Base-by-base conservation (phyloP, 2,329 filamentous ascomycete species). In the Cladophialophora yegresii region DNA sequence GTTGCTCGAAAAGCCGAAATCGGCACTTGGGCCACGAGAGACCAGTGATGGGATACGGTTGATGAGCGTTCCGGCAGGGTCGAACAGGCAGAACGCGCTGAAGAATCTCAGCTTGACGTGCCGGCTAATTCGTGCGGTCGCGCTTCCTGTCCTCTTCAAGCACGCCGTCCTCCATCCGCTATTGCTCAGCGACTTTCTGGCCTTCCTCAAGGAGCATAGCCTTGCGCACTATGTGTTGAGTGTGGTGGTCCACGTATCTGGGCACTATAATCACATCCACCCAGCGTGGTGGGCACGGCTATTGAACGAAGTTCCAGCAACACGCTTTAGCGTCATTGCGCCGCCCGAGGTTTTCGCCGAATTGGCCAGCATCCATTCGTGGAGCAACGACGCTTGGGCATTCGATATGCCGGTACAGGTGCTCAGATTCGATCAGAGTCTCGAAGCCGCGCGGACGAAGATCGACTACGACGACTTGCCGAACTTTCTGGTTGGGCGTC, bases 361-460 rank as follows among this genome's bases (percentile, higher is more conserved):
- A 0, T 77, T 91, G 55, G 76, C 89, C 4, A 84, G 84, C 20
- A 83, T 83, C 4, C 80, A 79, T 63, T 78, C 89, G 30, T 82
- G 84, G 56, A 78, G 85, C 45, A 79, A 80, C 9, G 85, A 89
- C 71, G 78, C 79, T 4, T 89, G 87, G 86, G 83, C 83, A 26
- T 90, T 90, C 70, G 81, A 85, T 61, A 85, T 85, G 66, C 81
- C 82, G 6, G 83, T 84, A 59, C 88, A 91, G 69, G 81, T 88
- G 47, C 73, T 91, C 6, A 79, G 81, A 58, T 73, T 86, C 32
- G 70, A 77, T 32, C 73, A 70, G 23, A 62, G 70, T 7, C 33
- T 40, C 20, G 66, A 62, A 47, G 23, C 60, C 57, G 56, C 53
- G 33, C 61, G 58, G 47, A 28, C 51, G 36, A 9, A 60, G 51